A percentile compares a stretch with the other conserved stretches of the same genome.
phyloP scores from a whole-genome alignment of 2,329 filamentous ascomycete genomes.

The Monilinia fructicola region DNA sequence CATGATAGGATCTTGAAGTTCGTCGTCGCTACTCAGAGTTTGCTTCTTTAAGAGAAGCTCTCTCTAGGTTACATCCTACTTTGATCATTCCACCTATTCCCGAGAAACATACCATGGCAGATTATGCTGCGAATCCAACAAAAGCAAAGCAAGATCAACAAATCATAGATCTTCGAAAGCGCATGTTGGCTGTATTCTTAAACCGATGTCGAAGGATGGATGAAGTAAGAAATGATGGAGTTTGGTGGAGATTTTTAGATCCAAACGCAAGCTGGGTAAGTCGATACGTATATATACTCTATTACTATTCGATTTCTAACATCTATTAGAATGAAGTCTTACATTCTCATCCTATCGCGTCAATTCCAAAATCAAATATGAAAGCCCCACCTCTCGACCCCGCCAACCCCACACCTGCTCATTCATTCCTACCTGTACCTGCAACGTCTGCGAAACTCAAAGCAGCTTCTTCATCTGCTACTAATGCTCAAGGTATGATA shows the following conservation, averaged over 20 bases:
- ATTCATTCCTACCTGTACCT: slow-evolving; percentile 84
- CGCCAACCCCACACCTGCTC: slow-evolving; percentile 85
- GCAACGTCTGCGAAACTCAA: slow-evolving; percentile 83
- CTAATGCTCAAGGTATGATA: slow-evolving; percentile 51
- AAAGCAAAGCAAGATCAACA: slow-evolving; percentile 96
- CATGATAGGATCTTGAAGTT: slow-evolving; percentile 81
- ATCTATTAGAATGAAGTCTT: slow-evolving; percentile 84
- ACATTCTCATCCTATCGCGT: slow-evolving; percentile 83
- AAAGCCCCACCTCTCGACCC: slow-evolving; percentile 94
- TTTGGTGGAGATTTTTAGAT: slow-evolving; percentile 97
- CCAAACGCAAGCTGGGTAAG: slow-evolving; percentile 97
- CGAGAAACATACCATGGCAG: slow-evolving; percentile 98
- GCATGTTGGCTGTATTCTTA: slow-evolving; percentile 93
- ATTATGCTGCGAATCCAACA: slow-evolving; percentile 96
- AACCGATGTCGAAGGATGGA: slow-evolving; percentile 94
- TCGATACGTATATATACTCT: slow-evolving; percentile 16
- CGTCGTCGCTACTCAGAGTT: slow-evolving; percentile 96
- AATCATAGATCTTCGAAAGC: slow-evolving; percentile 94
- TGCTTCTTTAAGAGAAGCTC: slow-evolving; percentile 80
- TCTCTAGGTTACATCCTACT: slow-evolving; percentile 90
- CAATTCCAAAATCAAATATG: slow-evolving; percentile 88
- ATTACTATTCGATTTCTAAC: slow-evolving; percentile 27
- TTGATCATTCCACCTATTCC: slow-evolving; percentile 95
- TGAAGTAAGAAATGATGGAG: slow-evolving; percentile 84
- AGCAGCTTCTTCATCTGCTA: slow-evolving; percentile 44